Conservation (phyloP, 2,329 filamentous ascomycete genomes). For the Huntiella decipiens region DNA sequence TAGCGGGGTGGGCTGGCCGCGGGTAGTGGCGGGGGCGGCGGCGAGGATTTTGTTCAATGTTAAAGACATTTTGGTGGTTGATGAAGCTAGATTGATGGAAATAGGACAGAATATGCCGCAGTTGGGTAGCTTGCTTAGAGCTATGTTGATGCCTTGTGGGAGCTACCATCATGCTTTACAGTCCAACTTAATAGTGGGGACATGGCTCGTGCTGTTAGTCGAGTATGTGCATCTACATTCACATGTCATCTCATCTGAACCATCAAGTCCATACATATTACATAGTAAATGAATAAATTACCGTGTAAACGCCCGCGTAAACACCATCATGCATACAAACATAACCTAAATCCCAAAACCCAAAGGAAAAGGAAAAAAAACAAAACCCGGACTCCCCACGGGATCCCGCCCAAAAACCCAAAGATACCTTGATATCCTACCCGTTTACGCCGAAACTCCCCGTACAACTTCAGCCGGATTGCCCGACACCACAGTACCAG, state of each 20-base stretch:
- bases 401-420: not conserved
- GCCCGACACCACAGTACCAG: constrained; percentile 49
- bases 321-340: too few species aligned
- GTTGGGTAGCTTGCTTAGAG: too few species aligned
- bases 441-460: constrained; percentile 14
- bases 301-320: too few species aligned
- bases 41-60: constrained; percentile 56
- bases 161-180: too few species aligned
- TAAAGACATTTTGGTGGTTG: constrained; percentile 27
- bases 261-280: too few species aligned
- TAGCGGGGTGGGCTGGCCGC: constrained; percentile 76
- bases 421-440: not conserved
- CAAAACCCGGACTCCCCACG: not conserved
- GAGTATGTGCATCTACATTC: too few species aligned
- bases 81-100: not conserved
- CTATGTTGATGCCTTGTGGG: too few species aligned
- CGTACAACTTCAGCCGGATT: constrained; percentile 45
- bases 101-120: not conserved
- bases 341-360: not conserved
- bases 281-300: too few species aligned
- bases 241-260: too few species aligned
- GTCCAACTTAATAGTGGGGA: too few species aligned
- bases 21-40: constrained; percentile 61
- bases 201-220: too few species aligned
- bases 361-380: not conserved